phyloP scores from a whole-genome alignment of 306 rosid species.

The Lathyrus sativus region DNA sequence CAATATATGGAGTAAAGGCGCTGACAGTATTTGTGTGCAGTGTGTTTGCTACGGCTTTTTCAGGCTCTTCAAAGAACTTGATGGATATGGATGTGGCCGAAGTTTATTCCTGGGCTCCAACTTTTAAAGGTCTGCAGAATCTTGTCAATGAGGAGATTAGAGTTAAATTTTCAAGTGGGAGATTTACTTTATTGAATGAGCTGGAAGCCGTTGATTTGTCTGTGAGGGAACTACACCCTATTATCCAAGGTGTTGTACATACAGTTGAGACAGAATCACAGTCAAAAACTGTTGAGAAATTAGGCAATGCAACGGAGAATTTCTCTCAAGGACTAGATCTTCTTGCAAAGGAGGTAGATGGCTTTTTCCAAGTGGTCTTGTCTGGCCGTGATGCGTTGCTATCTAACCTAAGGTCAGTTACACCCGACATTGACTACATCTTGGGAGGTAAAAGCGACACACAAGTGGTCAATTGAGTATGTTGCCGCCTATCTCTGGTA shows the following conservation, averaged over 20 bases:
- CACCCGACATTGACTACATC: conserved; percentile 36
- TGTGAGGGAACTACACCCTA: conserved; percentile 63
- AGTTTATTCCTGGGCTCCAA: conserved; percentile 66
- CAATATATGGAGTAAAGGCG: conserved; percentile 83
- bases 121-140: conserved; percentile 62
- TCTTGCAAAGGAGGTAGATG: conserved; percentile 80
- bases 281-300: conserved; percentile 45
- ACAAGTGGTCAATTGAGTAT: conserved; percentile 46
- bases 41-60: conserved; percentile 65
- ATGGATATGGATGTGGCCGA: conserved; percentile 52
- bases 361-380: conserved; percentile 73
- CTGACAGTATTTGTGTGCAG: conserved; percentile 70
- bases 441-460: conserved; percentile 34
- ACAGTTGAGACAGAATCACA: conserved; percentile 39
- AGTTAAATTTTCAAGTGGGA: conserved; percentile 49
- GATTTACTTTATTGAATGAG: conserved; percentile 57
- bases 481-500: conserved; percentile 34
- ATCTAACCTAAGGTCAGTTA: conserved; percentile 62
- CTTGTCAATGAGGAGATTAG: conserved; percentile 65
- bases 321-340: conserved; percentile 78
- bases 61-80: conserved; percentile 64
- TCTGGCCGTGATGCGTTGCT: conserved; percentile 83
- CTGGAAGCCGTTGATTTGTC: conserved; percentile 67
- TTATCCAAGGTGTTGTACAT: conserved; percentile 53
- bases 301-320: conserved; percentile 49